Base-by-base conservation (phyloP, 495 filamentous ascomycete genomes). In the Xylaria acuta region DNA sequence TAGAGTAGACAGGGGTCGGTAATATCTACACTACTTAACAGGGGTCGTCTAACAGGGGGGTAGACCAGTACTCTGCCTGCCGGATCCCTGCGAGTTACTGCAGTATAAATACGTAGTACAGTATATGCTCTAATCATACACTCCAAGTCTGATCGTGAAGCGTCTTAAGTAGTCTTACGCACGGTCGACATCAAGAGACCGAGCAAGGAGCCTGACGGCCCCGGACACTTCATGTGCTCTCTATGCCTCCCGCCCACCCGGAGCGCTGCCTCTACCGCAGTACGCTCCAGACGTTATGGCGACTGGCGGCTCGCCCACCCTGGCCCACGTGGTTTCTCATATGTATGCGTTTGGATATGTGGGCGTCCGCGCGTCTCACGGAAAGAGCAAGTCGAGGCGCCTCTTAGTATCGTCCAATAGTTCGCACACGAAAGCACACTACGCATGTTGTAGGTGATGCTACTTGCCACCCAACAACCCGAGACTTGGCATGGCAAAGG, bases 11-110 rank as follows among this genome's bases (percentile, higher is more conserved):
- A n/a, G n/a, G n/a, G n/a, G n/a, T n/a, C n/a, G n/a, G n/a, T n/a
- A n/a, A n/a, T n/a, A n/a, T n/a, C n/a, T n/a, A n/a, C n/a, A n/a
- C n/a, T n/a, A n/a, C n/a, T n/a, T n/a, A n/a, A n/a, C n/a, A n/a
- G n/a, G n/a, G n/a, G n/a, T n/a, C n/a, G n/a, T n/a, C n/a, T n/a
- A n/a, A n/a, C n/a, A n/a, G n/a, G n/a, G n/a, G n/a, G n/a, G n/a
- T n/a, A n/a, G n/a, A n/a, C n/a, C n/a, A n/a, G 20, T 41, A 3
- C 34, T 66, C 45, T 66, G 60, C 58, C 63, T 65, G 41, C 63
- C 11, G 63, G 6, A 65, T 65, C 63, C 63, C 41, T 65, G 63
- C 41, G 43, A 27, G 22, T 30, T 25, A 22, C 25, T 45, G 22
- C n/a, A 32, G 32, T 51, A 47, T 7, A 38, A 38, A 38, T 7